Evolutionary conservation across 495 filamentous ascomycete genomes (phyloP), one percentile per base, ranked within the genome.

Genomic region (Aspergillus steynii): DNA sequence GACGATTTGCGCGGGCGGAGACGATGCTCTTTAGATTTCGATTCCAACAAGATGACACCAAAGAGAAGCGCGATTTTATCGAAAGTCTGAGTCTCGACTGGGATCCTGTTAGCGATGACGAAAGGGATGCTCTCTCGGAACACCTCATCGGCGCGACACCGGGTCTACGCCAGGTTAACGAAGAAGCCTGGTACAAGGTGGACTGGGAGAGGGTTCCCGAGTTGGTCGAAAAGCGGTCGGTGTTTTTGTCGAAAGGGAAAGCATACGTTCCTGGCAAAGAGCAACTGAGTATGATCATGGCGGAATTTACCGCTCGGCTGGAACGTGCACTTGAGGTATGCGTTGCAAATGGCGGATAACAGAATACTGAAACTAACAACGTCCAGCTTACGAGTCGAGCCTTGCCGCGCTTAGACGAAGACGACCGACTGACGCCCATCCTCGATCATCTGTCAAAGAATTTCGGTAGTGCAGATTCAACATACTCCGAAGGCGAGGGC

Each of bases 141-240:
- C 74, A 84, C 49, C 70, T 93, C 31, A 63, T 77, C 4, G 80
- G 76, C 53, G 83, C 82, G 1, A 84, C 83, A 2, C 75, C 76
- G 1, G 76, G 79, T 31, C 56, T 85, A 62, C 83, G 84, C 69
- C 75, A 78, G 54, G 73, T 82, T 27, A 87, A 94, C 32, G 91
- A 92, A n/a, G 90, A 92, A 60, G 83, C 79, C 5, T 99, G 92
- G 87, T 96, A 90, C 77, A 98, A 96, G 72, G 90, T 97, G 4
- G 92, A 96, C 68, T 99, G 94, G 91, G 89, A 91, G 73, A 84
- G 85, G 7, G 96, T 98, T 14, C 90, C 93, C 0, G 96, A 98
- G 65, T 76, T 99, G 47, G 87, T 99, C 4, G 93, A 97, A 75
- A 66, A 77, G 50, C 83, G 96, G 34, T 80, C 82, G 32, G 91